These are phyloP conservation scores for Digitaria exilis DNA, from an alignment of 202 grass and related monocot genomes.

Conservation along the genomic window DNA sequence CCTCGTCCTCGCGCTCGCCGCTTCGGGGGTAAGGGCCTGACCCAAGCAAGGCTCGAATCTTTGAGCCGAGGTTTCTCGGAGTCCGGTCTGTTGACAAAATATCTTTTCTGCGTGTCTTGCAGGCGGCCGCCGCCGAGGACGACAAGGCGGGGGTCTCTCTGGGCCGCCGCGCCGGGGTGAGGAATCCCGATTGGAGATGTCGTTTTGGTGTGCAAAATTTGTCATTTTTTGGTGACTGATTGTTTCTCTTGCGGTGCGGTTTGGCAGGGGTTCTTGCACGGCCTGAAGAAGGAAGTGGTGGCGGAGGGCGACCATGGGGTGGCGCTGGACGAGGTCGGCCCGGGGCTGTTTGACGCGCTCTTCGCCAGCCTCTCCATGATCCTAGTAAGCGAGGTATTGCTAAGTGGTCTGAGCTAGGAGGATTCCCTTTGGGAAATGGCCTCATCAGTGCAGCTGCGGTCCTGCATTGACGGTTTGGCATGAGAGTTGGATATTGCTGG, in stretches of 20 bases:
- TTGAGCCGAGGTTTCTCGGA: not conserved
- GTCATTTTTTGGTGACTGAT: conserved; percentile 10
- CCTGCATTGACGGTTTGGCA: not conserved
- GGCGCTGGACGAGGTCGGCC: conserved; percentile 63
- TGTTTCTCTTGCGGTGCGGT: not conserved
- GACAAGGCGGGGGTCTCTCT: conserved; percentile 40
- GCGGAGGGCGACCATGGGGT: conserved; percentile 48
- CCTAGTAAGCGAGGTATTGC: conserved; percentile 71
- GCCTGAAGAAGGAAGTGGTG: conserved; percentile 52
- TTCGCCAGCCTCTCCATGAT: conserved; percentile 88
- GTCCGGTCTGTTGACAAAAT: not conserved
- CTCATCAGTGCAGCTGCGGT: not conserved
- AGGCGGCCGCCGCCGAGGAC: conserved; percentile 29
- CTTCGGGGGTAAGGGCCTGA: conserved; percentile 27
- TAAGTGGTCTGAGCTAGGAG: not conserved
- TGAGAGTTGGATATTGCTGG: not conserved
- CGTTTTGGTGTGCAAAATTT: not conserved
- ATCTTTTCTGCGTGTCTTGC: conserved; percentile 27
- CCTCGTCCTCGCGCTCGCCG: not conserved
- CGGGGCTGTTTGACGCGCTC: conserved; percentile 75
- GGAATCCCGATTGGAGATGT: not conserved
- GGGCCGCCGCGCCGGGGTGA: conserved; percentile 62
- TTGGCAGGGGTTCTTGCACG: conserved; percentile 58
- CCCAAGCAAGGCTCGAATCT: not conserved
- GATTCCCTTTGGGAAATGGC: too few species aligned